Base-by-base conservation (phyloP, 2,329 filamentous ascomycete genomes). In the Lasiodiplodia theobromae region DNA sequence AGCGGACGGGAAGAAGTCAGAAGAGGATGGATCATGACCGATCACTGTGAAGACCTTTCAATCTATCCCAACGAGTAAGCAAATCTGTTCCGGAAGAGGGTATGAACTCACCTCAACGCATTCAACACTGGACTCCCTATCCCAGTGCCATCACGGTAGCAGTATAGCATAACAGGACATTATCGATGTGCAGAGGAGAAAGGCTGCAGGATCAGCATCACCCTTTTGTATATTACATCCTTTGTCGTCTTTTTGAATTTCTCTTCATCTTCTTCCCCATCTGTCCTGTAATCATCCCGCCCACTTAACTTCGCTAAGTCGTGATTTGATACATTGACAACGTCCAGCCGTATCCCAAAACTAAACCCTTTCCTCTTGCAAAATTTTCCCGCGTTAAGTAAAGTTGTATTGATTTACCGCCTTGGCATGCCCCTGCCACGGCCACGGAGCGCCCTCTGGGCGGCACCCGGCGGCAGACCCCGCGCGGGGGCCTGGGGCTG, bases 351-450 rank as follows among this genome's bases (percentile, higher is more conserved):
- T 64, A 31, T 31, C 60, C 60, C n/a, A 51, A 64, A 51, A 51
- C 16, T 11, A 16, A 21, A 4, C 14, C 44, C 34, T 25, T 51
- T 44, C 44, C 40, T 52, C 57, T 62, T n/a, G 14, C 40, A 49
- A 44, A 44, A 44, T 58, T 38, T 23, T 16, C 38, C 38, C 12
- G 21, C 21, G 31, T 57, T 57, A 57, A 28, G 11, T 57, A n/a
- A 14, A 47, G 34, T 31, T 52, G 16, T 8, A 25, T 49, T 67
- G 10, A 34, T 63, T 68, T 68, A 95, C 85, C 92, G 87, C 80
- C 92, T 89, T 31, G 96, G 95, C 94, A 98, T 89, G 71, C 94
- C 94, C 74, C 93, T 86, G 67, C 95, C 94, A 73, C 94, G 86
- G 70, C 92, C 92, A 71, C 94, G 87, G 73, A 98, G 82, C 52